Percentiles rank a stretch among this genome's conserved stretches.
Conservation (phyloP, 2,329 filamentous ascomycete genomes). For the Fusarium sp. region DNA sequence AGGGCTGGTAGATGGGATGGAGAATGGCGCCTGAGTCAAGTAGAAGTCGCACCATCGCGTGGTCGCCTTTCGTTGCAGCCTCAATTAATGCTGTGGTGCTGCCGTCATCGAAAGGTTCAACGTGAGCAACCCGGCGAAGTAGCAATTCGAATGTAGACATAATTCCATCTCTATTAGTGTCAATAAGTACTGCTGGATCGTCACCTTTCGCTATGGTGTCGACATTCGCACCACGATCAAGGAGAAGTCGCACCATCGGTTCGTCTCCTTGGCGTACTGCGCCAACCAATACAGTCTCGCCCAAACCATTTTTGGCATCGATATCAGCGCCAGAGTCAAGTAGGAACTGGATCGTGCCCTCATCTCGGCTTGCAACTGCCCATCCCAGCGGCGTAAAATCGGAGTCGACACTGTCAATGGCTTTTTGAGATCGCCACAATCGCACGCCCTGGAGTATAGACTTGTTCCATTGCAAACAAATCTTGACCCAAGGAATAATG, state of each 20-base stretch:
- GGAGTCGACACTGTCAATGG: neutral
- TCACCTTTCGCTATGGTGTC: no score
- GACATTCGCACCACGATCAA: neutral
- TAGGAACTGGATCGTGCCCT: neutral
- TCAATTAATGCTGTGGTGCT: no score
- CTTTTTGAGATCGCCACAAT: no score
- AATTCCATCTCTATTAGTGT: no score
- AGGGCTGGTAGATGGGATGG: no score
- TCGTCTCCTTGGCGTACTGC: neutral
- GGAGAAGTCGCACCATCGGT: neutral
- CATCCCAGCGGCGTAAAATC: neutral
- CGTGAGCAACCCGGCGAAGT: no score
- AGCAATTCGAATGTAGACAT: no score
- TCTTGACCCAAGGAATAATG: neutral
- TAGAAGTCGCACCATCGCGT: neutral
- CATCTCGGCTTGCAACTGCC: neutral
- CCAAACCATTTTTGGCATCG: neutral
- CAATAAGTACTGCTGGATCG: no score
- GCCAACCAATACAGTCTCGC: neutral
- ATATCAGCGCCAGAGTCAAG: neutral
- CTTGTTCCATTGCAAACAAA: no score
- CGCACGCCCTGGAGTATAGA: no score
- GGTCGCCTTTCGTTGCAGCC: no score
- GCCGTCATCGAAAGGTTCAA: no score
- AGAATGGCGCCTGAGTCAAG: neutral